A percentile compares a stretch with the other conserved stretches of the same genome.
phyloP scores from a whole-genome alignment of 2,329 filamentous ascomycete genomes.

The Trichoderma koningii region DNA sequence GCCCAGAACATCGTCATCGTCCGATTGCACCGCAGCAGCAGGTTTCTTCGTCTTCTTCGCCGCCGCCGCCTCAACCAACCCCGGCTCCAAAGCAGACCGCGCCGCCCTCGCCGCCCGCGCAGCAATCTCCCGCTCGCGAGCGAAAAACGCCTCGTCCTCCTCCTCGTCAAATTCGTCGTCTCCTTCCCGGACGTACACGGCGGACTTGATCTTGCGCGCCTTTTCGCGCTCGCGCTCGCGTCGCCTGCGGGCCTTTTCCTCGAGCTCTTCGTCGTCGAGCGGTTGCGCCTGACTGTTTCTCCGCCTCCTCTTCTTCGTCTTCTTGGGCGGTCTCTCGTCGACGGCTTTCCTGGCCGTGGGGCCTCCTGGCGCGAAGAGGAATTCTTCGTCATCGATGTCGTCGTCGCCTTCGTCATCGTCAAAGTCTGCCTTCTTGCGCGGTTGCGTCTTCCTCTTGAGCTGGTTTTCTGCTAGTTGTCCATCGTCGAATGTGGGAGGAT shows the following conservation, averaged over 20 bases:
- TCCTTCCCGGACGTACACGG: conserved; percentile 75
- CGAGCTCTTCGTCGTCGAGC: conserved; percentile 64
- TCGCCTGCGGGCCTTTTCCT: conserved; percentile 62
- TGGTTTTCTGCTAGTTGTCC: conserved; percentile 74
- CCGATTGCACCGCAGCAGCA: conserved; percentile 35
- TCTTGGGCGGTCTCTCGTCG: conserved; percentile 55
- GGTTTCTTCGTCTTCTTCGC: conserved; percentile 38
- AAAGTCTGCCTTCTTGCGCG: conserved; percentile 61
- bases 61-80: conserved; percentile 21
- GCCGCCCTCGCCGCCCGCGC: conserved; percentile 51
- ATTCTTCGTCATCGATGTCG: conserved; percentile 54
- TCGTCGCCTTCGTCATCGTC: conserved; percentile 68
- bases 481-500: conserved; percentile 75
- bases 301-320: conserved; percentile 48
- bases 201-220: conserved; percentile 78
- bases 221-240: conserved; percentile 75
- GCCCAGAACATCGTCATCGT: conserved; percentile 35
- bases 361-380: conserved; percentile 69
- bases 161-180: conserved; percentile 90
- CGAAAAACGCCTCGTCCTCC: conserved; percentile 71
- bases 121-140: conserved; percentile 63
- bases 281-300: conserved; percentile 48
- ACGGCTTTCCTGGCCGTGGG: conserved; percentile 59
- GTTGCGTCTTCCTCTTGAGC: conserved; percentile 68
- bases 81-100: conserved; percentile 30